Evolutionary conservation across 2,329 filamentous ascomycete genomes (phyloP).

Genomic region (Aspergillus sp.): DNA sequence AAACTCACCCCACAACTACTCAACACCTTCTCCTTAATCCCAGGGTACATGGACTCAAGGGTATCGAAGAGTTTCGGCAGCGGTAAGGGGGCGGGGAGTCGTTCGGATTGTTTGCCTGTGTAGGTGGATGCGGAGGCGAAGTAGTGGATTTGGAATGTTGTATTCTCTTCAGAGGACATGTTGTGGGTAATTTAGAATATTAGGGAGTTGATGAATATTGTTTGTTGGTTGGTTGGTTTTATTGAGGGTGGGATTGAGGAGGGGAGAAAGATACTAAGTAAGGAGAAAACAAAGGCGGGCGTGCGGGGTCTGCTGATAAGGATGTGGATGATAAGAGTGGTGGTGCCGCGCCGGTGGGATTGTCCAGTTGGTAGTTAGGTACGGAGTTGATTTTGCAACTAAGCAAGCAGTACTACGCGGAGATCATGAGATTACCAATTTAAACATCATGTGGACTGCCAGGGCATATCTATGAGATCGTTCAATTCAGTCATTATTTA

Average conservation of each 20-base stretch:
- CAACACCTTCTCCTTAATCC: conserved; percentile 43
- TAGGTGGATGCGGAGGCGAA: conserved; percentile 48
- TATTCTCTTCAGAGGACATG: not conserved
- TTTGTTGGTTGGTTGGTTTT: not conserved
- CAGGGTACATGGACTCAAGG: conserved; percentile 45
- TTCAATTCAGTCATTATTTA: conserved; percentile 6
- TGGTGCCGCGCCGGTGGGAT: no score
- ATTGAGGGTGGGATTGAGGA: not conserved
- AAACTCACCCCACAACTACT: conserved; percentile 45
- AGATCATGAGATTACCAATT: no score
- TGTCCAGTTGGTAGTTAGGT: not conserved
- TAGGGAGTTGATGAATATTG: not conserved
- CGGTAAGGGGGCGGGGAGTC: conserved; percentile 44
- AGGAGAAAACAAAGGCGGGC: not conserved
- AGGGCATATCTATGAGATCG: not conserved
- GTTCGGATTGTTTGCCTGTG: conserved; percentile 43
- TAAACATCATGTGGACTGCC: not conserved
- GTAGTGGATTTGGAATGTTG: conserved; percentile 48
- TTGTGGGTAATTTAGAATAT: not conserved
- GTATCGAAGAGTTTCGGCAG: conserved; percentile 39
- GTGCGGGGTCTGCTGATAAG: not conserved
- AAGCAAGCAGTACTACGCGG: not conserved
- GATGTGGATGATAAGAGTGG: not conserved
- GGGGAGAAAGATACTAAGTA: not conserved
- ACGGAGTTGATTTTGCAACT: not conserved